phyloP scores from a whole-genome alignment of 805 yeast genomes.

The Saccharomycopsis javanensis region DNA sequence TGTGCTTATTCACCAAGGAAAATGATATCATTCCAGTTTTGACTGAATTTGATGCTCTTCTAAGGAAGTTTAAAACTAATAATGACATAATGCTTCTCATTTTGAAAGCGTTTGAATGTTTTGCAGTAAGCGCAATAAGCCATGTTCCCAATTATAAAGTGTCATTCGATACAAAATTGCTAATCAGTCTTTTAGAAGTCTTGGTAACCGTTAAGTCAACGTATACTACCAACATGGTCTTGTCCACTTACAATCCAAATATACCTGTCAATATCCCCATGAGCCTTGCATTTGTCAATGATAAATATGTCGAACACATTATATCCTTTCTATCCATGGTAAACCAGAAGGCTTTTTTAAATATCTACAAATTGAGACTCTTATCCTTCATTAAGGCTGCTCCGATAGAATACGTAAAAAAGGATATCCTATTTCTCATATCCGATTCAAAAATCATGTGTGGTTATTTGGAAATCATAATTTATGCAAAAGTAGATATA shows the following conservation, averaged over 20 bases:
- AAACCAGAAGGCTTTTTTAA: background rate
- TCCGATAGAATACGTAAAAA: background rate
- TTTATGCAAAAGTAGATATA: background rate
- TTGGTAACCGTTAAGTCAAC: background rate
- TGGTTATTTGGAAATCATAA: background rate
- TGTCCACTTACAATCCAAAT: background rate
- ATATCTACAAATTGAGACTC: background rate
- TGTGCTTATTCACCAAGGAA: background rate
- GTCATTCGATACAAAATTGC: background rate
- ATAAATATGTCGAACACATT: background rate
- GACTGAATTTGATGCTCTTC: background rate
- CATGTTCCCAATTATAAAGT: background rate
- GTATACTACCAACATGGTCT: background rate
- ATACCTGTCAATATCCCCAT: background rate
- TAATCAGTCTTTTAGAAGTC: conserved; percentile 1
- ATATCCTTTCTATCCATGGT: background rate
- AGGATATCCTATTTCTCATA: background rate
- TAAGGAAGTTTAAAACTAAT: background rate
- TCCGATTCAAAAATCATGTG: background rate
- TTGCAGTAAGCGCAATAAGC: background rate
- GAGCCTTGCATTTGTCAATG: background rate
- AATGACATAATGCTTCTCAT: background rate
- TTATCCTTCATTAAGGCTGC: background rate
- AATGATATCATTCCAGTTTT: background rate
- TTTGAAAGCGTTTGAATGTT: background rate